Evolutionary conservation across 2,329 filamentous ascomycete species (phyloP), one percentile per base, ranked within the genome.

Genomic region (Periconia digitata): DNA sequence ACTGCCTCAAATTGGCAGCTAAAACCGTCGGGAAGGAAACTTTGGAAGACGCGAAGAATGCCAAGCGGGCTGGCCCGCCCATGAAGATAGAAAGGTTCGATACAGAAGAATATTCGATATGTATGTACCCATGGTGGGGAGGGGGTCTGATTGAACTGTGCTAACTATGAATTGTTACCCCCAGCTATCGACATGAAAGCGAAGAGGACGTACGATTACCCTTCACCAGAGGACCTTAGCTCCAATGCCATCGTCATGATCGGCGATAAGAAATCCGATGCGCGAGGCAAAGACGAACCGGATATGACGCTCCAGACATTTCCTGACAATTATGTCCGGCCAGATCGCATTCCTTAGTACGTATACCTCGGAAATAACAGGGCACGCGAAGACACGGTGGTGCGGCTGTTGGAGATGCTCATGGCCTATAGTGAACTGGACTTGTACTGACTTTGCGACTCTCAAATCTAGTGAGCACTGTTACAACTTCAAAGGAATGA

Each of bases 281-380:
- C 37, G 3, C 8, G 18, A 6, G 37, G 37, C 3, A 40, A 40
- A 20, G 37, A 22, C 21, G 21, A 40, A 15, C 8, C 37, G 13
- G 2, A 5, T 8, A 18, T 22, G 13, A 40, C 16, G 15, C 21
- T 40, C 37, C 37, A 44, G 21, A 49, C 46, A 12, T 49, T 18
- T 18, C 20, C 32, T 8, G 41, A 49, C 23, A 49, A 49, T 18
- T 49, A 49, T 35, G 21, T 40, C 23, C 46, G 46, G 8, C 16
- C 15, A 16, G 17, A 21, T 18, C 32, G 46, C 12, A n/a, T 49
- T 8, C 37, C 37, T 18, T 40, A 40, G n/a, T n/a, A n/a, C n/a
- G n/a, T n/a, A n/a, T n/a, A n/a, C n/a, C n/a, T n/a, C n/a, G n/a
- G n/a, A n/a, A n/a, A n/a, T n/a, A n/a, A n/a, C n/a, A n/a, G n/a